Evolutionary conservation across 495 filamentous ascomycete species (phyloP).

Genomic region (Tuber magnatum): DNA sequence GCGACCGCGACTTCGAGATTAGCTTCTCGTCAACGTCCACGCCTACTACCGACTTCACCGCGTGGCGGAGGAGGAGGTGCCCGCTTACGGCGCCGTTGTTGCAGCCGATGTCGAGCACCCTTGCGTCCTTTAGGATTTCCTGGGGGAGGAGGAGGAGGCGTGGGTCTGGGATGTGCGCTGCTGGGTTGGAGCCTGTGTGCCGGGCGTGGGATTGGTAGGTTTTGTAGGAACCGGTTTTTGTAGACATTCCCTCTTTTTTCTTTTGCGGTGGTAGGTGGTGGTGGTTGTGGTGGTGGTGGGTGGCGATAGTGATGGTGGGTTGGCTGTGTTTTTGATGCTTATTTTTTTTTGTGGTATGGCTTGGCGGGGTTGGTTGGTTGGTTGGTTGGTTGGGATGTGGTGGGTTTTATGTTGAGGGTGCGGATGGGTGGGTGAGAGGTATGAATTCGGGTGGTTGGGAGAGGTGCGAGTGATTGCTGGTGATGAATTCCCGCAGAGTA

Average conservation of each 20-base stretch:
- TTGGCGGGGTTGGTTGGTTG: constrained; percentile 1
- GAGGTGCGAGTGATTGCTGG: background rate
- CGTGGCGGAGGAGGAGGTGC: constrained; percentile 30
- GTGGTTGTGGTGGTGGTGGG: background rate
- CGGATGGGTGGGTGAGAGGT: background rate
- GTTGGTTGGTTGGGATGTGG: background rate
- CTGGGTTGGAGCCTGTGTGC: constrained; percentile 31
- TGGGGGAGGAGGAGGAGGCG: constrained; percentile 39
- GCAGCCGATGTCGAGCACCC: constrained; percentile 44
- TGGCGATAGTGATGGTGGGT: background rate
- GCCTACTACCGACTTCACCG: constrained; percentile 37
- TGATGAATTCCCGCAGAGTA: background rate
- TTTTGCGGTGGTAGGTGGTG: background rate
- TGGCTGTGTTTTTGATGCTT: constrained; percentile 1
- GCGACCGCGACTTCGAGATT: constrained; percentile 39
- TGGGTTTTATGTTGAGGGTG: background rate
- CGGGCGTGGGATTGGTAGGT: constrained; percentile 36
- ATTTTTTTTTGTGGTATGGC: background rate
- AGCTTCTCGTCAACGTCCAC: constrained; percentile 43
- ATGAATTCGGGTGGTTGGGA: background rate
- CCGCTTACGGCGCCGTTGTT: constrained; percentile 43
- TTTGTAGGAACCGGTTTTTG: constrained; percentile 4
- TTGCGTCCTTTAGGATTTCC: constrained; percentile 37
- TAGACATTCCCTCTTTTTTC: background rate
- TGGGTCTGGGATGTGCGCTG: constrained; percentile 42